Conservation (phyloP, 345 rosid genomes). For the Sisymbrium altissimum region DNA sequence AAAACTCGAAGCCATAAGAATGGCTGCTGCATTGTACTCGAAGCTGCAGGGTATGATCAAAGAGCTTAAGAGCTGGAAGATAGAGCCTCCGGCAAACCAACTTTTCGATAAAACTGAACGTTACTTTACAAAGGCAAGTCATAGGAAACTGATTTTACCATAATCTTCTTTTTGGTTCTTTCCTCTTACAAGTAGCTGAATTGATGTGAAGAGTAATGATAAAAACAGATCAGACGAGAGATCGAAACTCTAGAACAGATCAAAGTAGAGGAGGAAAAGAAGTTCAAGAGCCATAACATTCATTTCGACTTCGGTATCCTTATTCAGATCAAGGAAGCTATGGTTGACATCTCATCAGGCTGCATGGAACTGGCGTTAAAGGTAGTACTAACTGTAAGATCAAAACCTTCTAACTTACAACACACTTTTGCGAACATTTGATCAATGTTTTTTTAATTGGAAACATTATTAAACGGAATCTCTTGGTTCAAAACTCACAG, state of each 20-base stretch:
- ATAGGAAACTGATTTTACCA: not conserved
- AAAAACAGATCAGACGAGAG: conserved; percentile 64
- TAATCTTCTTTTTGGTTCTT: not conserved
- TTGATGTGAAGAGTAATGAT: not conserved
- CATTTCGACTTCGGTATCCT: conserved; percentile 67
- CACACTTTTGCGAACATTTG: not conserved
- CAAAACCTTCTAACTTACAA: not conserved
- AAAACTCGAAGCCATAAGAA: conserved; percentile 80
- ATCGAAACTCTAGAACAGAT: conserved; percentile 64
- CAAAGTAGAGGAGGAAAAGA: conserved; percentile 71
- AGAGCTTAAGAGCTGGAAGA: conserved; percentile 67
- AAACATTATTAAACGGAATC: not conserved
- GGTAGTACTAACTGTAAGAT: conserved; percentile 38
- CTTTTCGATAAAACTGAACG: conserved; percentile 72
- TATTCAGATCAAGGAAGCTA: conserved; percentile 57
- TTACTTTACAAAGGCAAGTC: conserved; percentile 68
- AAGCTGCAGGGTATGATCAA: conserved; percentile 50
- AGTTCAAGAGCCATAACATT: conserved; percentile 60
- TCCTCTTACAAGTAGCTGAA: not conserved
- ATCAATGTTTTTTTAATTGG: not conserved
- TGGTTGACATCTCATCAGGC: conserved; percentile 85
- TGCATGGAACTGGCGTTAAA: conserved; percentile 78
- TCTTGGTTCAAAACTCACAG: conserved; percentile 38
- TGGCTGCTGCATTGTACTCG: conserved; percentile 53
- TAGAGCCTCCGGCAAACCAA: conserved; percentile 51